Percentiles rank a stretch among this genome's conserved stretches.
Evolutionary conservation across 2,329 filamentous ascomycete genomes (phyloP).

Genomic region (Metarhizium guizhouense): DNA sequence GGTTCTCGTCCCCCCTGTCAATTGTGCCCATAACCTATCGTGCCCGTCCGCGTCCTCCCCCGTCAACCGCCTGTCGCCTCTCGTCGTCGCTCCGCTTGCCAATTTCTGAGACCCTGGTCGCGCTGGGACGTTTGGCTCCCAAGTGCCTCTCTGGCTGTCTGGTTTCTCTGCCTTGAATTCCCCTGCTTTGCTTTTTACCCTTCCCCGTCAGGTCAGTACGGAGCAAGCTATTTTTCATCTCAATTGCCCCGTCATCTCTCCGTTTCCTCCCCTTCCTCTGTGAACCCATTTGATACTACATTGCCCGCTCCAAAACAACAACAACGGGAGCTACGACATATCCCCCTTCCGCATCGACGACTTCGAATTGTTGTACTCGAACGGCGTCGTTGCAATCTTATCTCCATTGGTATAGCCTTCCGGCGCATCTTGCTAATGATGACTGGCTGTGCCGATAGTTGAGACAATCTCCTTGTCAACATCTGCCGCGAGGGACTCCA

Average conservation of each 20-base stretch:
- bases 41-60: no score
- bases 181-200: not conserved
- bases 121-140: not conserved
- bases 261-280: not conserved
- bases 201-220: not conserved
- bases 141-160: not conserved
- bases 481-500: constrained; percentile 2
- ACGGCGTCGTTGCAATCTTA: not conserved
- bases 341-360: not conserved
- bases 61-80: not conserved
- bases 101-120: constrained; percentile 2
- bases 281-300: not conserved
- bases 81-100: constrained; percentile 1
- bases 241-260: not conserved
- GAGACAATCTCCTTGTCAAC: constrained; percentile 4
- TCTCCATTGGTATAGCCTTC: not conserved
- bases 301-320: not conserved
- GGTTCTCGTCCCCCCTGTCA: no score
- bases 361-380: not conserved
- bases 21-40: no score
- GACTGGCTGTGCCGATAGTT: constrained; percentile 2
- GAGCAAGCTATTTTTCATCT: not conserved
- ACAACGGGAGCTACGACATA: not conserved
- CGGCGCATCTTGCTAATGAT: constrained; percentile 3
- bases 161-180: not conserved